phyloP scores from a whole-genome alignment of 1,139 yeast species.

The Blastobotrys petasosporus region DNA sequence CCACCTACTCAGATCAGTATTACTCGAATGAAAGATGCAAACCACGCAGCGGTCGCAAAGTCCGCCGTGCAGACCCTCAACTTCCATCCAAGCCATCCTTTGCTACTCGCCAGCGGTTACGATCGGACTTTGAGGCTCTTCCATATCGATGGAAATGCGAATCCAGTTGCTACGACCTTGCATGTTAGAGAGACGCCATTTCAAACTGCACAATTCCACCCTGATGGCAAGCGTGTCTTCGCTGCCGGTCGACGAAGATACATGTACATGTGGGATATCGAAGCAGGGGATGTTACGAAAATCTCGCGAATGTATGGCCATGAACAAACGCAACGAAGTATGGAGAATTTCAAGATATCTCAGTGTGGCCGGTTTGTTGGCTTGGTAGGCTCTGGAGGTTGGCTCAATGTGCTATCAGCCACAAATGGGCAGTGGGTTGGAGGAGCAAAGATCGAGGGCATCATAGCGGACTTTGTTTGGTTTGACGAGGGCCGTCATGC shows the following conservation, averaged over 20 bases:
- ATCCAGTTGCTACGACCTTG: constrained; percentile 74
- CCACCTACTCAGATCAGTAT: constrained; percentile 71
- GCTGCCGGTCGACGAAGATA: constrained; percentile 91
- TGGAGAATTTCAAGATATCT: constrained; percentile 76
- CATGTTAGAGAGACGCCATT: constrained; percentile 77
- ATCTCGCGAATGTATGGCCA: constrained; percentile 89
- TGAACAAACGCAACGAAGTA: constrained; percentile 75
- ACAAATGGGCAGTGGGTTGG: constrained; percentile 76
- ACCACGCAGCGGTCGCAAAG: constrained; percentile 57
- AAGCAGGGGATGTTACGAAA: constrained; percentile 70
- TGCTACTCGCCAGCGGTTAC: constrained; percentile 84
- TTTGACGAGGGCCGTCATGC: constrained; percentile 45
- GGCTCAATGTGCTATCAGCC: constrained; percentile 78
- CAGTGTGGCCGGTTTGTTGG: constrained; percentile 68
- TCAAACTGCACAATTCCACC: constrained; percentile 62
- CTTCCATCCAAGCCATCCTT: constrained; percentile 82
- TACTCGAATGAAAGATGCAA: constrained; percentile 79
- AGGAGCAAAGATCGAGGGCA: constrained; percentile 86
- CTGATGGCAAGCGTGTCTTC: constrained; percentile 52
- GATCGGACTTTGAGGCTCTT: constrained; percentile 82
- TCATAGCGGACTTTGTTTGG: constrained; percentile 73
- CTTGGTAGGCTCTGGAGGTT: constrained; percentile 78
- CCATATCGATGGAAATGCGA: constrained; percentile 86
- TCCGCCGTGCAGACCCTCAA: constrained; percentile 77
- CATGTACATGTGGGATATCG: constrained; percentile 87